Evolutionary conservation across 208 protist genomes (phyloP).

Genomic region (Histomonas meleagridis): DNA sequence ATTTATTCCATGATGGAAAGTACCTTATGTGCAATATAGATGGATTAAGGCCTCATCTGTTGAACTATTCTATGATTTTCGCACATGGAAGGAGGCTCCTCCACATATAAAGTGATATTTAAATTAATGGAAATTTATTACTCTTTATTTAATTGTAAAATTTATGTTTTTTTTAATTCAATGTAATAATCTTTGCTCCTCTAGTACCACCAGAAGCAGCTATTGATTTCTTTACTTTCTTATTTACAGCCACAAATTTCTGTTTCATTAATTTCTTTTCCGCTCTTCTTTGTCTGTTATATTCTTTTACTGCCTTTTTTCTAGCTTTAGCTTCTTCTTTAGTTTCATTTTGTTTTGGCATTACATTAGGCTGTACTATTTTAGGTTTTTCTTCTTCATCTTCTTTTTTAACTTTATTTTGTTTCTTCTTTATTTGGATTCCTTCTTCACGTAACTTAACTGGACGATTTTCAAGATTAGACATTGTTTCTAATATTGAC

Average conservation of each 20-base stretch:
- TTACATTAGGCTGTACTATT: not conserved
- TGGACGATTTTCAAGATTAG: not conserved
- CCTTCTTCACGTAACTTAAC: not conserved
- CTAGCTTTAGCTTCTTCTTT: constrained; percentile 28
- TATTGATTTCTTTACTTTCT: not conserved
- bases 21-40: too few species aligned
- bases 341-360: not conserved
- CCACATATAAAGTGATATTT: too few species aligned
- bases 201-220: not conserved
- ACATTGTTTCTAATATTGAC: not conserved
- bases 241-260: not conserved
- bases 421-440: not conserved
- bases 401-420: not conserved
- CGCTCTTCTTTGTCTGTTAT: not conserved
- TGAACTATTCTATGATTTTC: too few species aligned
- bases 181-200: not conserved
- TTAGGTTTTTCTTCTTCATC: not conserved
- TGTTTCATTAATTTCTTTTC: not conserved
- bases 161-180: not conserved
- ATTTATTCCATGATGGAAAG: too few species aligned
- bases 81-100: too few species aligned
- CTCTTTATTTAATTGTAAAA: too few species aligned
- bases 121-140: too few species aligned
- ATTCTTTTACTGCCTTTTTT: constrained; percentile 21
- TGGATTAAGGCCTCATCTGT: too few species aligned